phyloP scores from a whole-genome alignment of 208 protist species.

The Leishmania mexicana region DNA sequence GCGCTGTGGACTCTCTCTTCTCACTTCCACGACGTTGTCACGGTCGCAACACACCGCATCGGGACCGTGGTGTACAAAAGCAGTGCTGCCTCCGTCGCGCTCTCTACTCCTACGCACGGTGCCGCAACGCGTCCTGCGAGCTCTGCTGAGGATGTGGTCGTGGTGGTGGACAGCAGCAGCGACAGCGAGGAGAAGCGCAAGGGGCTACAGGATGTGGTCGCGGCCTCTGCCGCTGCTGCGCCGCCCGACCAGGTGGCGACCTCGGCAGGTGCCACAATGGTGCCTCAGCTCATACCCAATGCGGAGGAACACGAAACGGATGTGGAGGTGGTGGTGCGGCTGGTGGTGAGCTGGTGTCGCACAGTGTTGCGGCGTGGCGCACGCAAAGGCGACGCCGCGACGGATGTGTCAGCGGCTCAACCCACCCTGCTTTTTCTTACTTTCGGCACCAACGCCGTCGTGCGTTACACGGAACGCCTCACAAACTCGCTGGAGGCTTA shows the following conservation, averaged over 20 bases:
- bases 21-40: slow-evolving; percentile 70
- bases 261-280: neutral
- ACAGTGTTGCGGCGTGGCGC: slow-evolving; percentile 14
- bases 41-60: slow-evolving; percentile 76
- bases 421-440: slow-evolving; percentile 52
- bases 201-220: neutral
- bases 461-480: slow-evolving; percentile 59
- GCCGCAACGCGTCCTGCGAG: neutral
- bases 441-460: slow-evolving; percentile 38
- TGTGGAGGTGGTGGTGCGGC: slow-evolving; percentile 58
- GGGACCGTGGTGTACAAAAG: slow-evolving; percentile 36
- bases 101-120: neutral
- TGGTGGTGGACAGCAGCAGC: slow-evolving; percentile 40
- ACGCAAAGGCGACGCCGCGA: neutral
- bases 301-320: slow-evolving; percentile 56
- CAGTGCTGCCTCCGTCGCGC: neutral
- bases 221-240: too few species aligned
- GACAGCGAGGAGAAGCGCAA: slow-evolving; percentile 24
- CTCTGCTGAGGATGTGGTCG: slow-evolving; percentile 11
- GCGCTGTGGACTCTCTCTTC: slow-evolving; percentile 84
- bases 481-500: slow-evolving; percentile 54
- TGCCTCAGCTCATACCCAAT: slow-evolving; percentile 49
- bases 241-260: neutral
- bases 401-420: neutral
- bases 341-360: slow-evolving; percentile 62